Evolutionary conservation across 805 yeast species (phyloP), one percentile per base, ranked within the genome.

Genomic region (Tanozyma kutaoensis): DNA sequence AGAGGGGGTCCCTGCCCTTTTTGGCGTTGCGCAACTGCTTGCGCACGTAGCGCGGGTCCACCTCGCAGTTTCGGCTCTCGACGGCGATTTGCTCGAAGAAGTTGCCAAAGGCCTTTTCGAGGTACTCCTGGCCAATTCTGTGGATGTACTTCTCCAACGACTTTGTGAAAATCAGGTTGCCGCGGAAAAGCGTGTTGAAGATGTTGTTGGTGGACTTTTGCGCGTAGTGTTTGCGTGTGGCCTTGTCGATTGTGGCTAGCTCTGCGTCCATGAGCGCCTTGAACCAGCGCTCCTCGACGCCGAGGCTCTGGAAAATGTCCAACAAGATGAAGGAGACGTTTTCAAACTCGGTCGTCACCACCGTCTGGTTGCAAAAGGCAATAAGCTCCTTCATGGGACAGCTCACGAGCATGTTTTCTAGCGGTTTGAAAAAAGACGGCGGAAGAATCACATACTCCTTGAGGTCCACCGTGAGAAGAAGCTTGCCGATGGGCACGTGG

Each of bases 161-260:
- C 45, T 81, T 81, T 0, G 95, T 76, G 33, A 91, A 60, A 4
- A 88, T 62, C 1, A 94, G 74, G 30, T 82, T 79, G 0, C 95
- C 95, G 38, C 98, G 62, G 43, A 88, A 88, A 11, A 82, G 46
- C 0, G 81, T 66, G 35, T 69, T 75, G 36, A 69, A 65, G 3
- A 72, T 48, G 35, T 68, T 66, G 26, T 45, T 52, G 23, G 58
- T 50, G 9, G 56, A 43, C 24, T 46, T 50, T n/a, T 43, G 43
- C n/a, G 46, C 43, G 28, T 64, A 53, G 31, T 58, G 55, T 27
- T 58, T 62, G 22, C 68, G 42, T 2, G 68, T 62, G 27, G 56
- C 43, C 12, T 53, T 49, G 37, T 64, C 72, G 8, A 66, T 56
- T 21, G 60, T 53, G 9, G 55, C 48, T 24, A 84, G 56, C 45